Conservation (phyloP, 257 asterid species). For the Gentiana straminea region DNA sequence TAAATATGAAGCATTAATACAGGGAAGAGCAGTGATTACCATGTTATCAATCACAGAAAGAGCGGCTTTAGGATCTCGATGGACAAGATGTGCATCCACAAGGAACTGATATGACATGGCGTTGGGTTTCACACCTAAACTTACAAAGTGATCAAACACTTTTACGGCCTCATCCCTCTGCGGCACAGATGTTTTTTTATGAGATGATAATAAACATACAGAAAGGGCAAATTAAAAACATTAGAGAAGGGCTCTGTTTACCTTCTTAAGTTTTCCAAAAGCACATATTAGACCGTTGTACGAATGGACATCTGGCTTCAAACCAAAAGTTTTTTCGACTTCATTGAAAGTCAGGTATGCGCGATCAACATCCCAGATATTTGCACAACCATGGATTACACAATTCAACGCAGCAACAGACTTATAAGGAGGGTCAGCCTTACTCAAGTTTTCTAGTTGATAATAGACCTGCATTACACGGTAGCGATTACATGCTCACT, state of each 20-base stretch:
- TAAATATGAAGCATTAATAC: slow-evolving; percentile 1
- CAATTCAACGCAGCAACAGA: slow-evolving; percentile 87
- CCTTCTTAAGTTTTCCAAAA: slow-evolving; percentile 74
- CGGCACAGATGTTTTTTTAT: slow-evolving; percentile 16
- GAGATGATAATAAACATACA: too few relatives aligned
- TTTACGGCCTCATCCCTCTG: slow-evolving; percentile 93
- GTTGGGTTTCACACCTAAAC: slow-evolving; percentile 65
- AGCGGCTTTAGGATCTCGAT: slow-evolving; percentile 68
- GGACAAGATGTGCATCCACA: slow-evolving; percentile 64
- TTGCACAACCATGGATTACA: slow-evolving; percentile 87
- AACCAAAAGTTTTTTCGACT: slow-evolving; percentile 53
- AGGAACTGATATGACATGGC: slow-evolving; percentile 62
- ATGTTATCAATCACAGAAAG: slow-evolving; percentile 55
- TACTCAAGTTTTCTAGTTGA: slow-evolving; percentile 80
- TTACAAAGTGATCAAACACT: slow-evolving; percentile 68
- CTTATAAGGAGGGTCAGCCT: slow-evolving; percentile 57
- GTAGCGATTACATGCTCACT: slow-evolving; percentile 1
- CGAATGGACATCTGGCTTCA: slow-evolving; percentile 73
- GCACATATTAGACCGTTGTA: slow-evolving; percentile 79
- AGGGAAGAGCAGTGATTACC: slow-evolving; percentile 37
- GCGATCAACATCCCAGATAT: slow-evolving; percentile 93
- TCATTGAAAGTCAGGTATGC: slow-evolving; percentile 85
- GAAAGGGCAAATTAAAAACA: neutral
- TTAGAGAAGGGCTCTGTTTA: slow-evolving; percentile 11
- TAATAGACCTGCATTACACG: slow-evolving; percentile 65